Evolutionary conservation across 352 stramenopile species (phyloP), one percentile per base, ranked within the genome.

Genomic region (Globisporangium irregulare): DNA sequence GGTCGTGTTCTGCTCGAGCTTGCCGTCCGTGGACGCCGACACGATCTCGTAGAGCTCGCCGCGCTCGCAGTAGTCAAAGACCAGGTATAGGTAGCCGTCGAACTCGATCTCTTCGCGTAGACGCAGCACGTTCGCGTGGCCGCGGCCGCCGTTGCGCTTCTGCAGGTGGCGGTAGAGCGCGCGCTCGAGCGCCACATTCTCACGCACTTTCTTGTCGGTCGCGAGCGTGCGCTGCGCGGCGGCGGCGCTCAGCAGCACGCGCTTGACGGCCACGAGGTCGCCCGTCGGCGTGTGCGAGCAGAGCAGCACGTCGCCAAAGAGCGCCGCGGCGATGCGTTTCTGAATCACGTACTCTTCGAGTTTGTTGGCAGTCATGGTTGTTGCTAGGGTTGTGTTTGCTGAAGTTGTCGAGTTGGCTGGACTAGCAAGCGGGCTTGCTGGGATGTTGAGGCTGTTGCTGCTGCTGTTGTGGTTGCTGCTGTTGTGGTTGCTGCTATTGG

Each of bases 291-390:
- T 76, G 76, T 95, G 82, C 60, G 80, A 68, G 66, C 85, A 93
- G 59, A 95, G 75, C 55, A 95, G 73, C 71, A 95, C 84, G 65
- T 93, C 82, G 27, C 87, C 87, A 70, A 93, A 95, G 36, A 95
- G 83, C 53, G 87, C 84, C 4, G 86, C 81, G 50, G 84, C 82
- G 0, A 95, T 75, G 0, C 81, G 80, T 66, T 82, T 79, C 73
- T 93, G 81, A 71, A 95, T 93, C 71, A 89, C 80, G 69, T 95
- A 95, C 67, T 90, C 73, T 70, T 95, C 84, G 68, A 95, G 72
- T 73, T 90, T 80, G 51, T 73, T 73, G 36, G 79, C 79, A 71
- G 72, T 73, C 57, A 62, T 82, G 54, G 10, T 15, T 25, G 25
- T 15, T 27, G 27, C 20, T 20, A 46, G 12, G 4, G 60, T 48